Conservation (phyloP, 2,329 filamentous ascomycete species). For the Simplicillium sp. region DNA sequence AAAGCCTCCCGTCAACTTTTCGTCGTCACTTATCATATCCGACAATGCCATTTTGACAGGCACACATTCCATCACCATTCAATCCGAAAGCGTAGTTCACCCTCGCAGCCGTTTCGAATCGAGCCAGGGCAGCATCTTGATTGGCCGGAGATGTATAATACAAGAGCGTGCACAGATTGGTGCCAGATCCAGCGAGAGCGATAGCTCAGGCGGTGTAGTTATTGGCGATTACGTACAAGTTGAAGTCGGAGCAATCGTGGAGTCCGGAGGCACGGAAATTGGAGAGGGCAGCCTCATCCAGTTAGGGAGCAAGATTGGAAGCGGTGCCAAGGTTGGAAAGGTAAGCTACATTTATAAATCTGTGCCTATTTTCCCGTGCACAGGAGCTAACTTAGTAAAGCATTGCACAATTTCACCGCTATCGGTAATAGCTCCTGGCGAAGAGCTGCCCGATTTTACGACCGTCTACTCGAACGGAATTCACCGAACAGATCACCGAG, state of each 20-base stretch:
- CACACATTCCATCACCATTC: conserved; percentile 68
- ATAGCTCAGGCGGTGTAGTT: conserved; percentile 36
- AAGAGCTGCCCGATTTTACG: conserved; percentile 54
- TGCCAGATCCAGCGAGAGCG: conserved; percentile 21
- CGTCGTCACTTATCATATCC: conserved; percentile 50
- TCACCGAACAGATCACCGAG: conserved; percentile 47
- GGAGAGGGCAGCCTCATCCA: conserved; percentile 52
- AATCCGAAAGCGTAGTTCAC: conserved; percentile 73
- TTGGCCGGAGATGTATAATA: conserved; percentile 75
- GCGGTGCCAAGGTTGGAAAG: conserved; percentile 53
- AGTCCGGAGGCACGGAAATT: conserved; percentile 51
- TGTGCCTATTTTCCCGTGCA: background rate
- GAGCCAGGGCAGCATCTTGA: conserved; percentile 65
- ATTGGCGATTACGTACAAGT: conserved; percentile 53
- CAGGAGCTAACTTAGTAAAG: conserved; percentile 27
- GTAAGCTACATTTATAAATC: conserved; percentile 26
- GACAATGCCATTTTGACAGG: conserved; percentile 58
- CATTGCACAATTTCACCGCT: conserved; percentile 63
- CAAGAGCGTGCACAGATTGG: conserved; percentile 59
- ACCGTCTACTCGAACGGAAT: conserved; percentile 60
- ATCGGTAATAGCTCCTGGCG: conserved; percentile 47
- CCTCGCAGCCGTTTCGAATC: conserved; percentile 75
- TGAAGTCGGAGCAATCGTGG: conserved; percentile 50
- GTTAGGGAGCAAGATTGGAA: conserved; percentile 49
- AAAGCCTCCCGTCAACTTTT: conserved; percentile 53